A percentile compares a stretch with the other conserved stretches of the same genome.
These are phyloP conservation scores for Pichia sp. DNA, from an alignment of 1,139 yeast species.

Conservation along the genomic window DNA sequence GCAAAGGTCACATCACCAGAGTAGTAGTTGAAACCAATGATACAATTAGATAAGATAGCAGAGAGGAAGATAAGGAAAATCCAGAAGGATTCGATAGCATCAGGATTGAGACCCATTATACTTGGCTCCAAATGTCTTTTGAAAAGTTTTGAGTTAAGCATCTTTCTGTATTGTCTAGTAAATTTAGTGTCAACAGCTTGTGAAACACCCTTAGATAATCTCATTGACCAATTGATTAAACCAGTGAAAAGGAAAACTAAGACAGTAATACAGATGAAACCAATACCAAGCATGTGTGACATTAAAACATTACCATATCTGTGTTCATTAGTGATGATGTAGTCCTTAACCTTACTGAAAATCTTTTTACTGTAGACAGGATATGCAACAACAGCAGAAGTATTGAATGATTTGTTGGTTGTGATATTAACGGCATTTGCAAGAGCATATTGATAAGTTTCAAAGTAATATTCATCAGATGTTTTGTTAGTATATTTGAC, in stretches of 20 bases:
- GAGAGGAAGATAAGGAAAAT: constrained; percentile 47
- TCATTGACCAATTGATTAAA: constrained; percentile 42
- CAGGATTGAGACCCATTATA: constrained; percentile 49
- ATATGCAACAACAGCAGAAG: constrained; percentile 20
- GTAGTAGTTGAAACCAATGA: constrained; percentile 41
- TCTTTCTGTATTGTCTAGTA: constrained; percentile 41
- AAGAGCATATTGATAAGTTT: neutral
- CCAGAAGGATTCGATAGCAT: constrained; percentile 58
- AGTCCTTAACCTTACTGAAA: constrained; percentile 33
- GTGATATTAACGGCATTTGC: constrained; percentile 23
- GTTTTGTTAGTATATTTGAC: neutral
- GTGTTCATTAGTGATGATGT: constrained; percentile 34
- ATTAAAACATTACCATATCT: constrained; percentile 40
- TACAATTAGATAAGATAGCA: constrained; percentile 30
- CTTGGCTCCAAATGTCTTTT: constrained; percentile 42
- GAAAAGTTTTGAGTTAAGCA: constrained; percentile 49
- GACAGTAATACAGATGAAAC: constrained; percentile 49
- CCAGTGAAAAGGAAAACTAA: constrained; percentile 42
- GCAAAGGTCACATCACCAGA: constrained; percentile 40
- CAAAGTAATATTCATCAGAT: neutral
- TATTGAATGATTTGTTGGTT: constrained; percentile 3
- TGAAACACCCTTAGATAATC: constrained; percentile 38
- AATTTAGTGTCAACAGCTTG: constrained; percentile 35
- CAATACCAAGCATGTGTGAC: constrained; percentile 49
- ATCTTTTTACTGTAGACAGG: constrained; percentile 20